Base-by-base conservation (phyloP, 2,329 filamentous ascomycete species). In the Ambrosiella cleistominuta region DNA sequence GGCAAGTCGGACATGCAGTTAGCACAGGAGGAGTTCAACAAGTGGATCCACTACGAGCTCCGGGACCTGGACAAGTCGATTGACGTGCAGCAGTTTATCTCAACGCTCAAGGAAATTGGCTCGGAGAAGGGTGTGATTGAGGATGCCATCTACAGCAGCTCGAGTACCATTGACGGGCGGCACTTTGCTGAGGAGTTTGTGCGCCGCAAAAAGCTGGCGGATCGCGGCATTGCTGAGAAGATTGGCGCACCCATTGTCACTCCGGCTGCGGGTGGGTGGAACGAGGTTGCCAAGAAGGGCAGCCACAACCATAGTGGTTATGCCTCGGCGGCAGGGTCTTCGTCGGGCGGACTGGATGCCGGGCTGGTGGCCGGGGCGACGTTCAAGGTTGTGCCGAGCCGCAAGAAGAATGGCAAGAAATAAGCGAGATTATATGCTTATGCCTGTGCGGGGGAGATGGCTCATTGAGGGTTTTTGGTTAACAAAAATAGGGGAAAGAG, bases 111-210 rank as follows among this genome's bases (percentile, higher is more conserved):
- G 52, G 78, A 79, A 61, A 81, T 95, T 61, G 89, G 89, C 0
- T 74, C 82, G 0, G 88, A 96, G 60, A 74, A 80, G 12, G 81
- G 86, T 61, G 79, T 97, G 64, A 90, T 98, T 64, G 86, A 88
- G 11, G 93, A 97, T 67, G 86, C 86, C 7, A 85, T 97, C 19
- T 95, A 97, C 70, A 81, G 81, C 60, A 85, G 82, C 68, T 94
- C 88, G 1, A 85, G 84, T 65, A 94, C 90, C 0, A 87, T 98
- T 70, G 89, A 98, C 66, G 89, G 88, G 0, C 85, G 86, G 54
- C 88, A 94, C 66, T 97, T 97, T 66, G 89, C 88, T 0, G 87
- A 95, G 61, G 93, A 98, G 69, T 98, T 93, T 66, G 80, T 97
- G 60, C 86, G 90, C 39, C 89, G 91, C 65, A 91, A 90, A 72